These are phyloP conservation scores for Pleurotus pulmonarius DNA, from an alignment of 768 basidiomycete species.

Conservation along the genomic window DNA sequence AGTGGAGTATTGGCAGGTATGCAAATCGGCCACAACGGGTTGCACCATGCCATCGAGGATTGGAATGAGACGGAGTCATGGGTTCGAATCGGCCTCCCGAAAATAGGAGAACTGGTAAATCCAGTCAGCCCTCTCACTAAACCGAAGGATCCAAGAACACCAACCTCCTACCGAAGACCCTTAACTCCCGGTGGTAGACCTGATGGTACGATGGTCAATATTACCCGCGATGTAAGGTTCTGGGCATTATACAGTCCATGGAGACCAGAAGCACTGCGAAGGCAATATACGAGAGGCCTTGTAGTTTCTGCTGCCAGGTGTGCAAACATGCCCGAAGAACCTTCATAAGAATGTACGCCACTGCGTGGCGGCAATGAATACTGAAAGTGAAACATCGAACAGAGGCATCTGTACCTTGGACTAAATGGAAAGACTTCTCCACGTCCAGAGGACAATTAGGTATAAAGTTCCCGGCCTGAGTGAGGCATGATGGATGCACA, in stretches of 20 bases:
- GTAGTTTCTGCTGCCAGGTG: not conserved
- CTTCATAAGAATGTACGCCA: conserved; percentile 15
- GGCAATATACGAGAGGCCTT: too few species aligned
- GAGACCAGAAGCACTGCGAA: conserved; percentile 36
- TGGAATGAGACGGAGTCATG: conserved; percentile 22
- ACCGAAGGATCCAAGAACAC: not conserved
- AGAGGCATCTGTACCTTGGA: too few species aligned
- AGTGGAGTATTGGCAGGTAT: conserved; percentile 17
- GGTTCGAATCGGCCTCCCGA: conserved; percentile 18
- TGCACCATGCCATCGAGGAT: conserved; percentile 31
- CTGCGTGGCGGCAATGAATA: too few species aligned
- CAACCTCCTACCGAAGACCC: conserved; percentile 36
- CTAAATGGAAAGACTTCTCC: too few species aligned
- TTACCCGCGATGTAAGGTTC: conserved; percentile 44
- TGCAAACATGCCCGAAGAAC: conserved; percentile 19
- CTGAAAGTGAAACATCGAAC: too few species aligned
- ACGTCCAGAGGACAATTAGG: too few species aligned
- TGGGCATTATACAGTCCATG: conserved; percentile 37
- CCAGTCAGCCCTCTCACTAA: not conserved
- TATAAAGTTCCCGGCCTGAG: too few species aligned
- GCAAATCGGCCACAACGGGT: conserved; percentile 19
- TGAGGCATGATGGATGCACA: too few species aligned
- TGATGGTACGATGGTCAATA: conserved; percentile 41
- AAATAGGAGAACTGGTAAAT: conserved; percentile 29
- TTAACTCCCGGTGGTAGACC: conserved; percentile 33